Evolutionary conservation across 2,329 filamentous ascomycete genomes (phyloP).

Genomic region (Xylaria sp.): DNA sequence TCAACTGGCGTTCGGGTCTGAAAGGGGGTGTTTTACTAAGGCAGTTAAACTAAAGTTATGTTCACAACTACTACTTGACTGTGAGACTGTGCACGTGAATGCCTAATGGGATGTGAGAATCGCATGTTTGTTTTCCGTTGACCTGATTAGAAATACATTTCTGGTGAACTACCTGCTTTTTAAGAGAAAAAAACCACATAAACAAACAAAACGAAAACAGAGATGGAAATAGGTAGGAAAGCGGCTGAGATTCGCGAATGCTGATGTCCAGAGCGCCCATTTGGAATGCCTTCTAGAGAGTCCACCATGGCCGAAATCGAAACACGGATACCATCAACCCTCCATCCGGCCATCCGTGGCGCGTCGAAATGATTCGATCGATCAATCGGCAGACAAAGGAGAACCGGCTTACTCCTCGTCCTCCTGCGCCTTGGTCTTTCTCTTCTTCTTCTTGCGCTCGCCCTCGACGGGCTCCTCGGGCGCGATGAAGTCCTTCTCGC

Average conservation of each 20-base stretch:
- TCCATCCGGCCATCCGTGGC: neutral
- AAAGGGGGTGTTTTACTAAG: neutral
- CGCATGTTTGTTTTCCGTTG: neutral
- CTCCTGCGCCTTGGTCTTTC: slow-evolving; percentile 47
- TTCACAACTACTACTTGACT: no score
- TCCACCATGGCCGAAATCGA: neutral
- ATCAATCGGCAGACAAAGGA: neutral
- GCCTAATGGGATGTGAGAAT: no score
- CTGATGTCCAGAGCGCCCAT: neutral
- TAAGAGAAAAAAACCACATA: neutral
- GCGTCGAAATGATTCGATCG: neutral
- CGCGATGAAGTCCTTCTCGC: slow-evolving; percentile 79
- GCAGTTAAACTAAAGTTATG: neutral
- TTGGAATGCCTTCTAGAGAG: neutral
- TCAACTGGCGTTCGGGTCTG: slow-evolving; percentile 5
- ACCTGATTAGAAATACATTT: neutral
- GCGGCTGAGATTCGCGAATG: neutral
- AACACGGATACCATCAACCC: neutral
- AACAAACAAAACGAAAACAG: neutral
- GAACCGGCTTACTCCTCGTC: slow-evolving; percentile 13
- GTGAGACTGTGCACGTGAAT: no score
- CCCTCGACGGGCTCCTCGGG: slow-evolving; percentile 61
- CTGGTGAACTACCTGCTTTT: neutral
- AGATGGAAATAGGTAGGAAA: neutral
- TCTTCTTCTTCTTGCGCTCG: slow-evolving; percentile 58